Evolutionary conservation across 352 stramenopile genomes (phyloP), one percentile per base, ranked within the genome.

Genomic region (Phytophthora chlamydospora): DNA sequence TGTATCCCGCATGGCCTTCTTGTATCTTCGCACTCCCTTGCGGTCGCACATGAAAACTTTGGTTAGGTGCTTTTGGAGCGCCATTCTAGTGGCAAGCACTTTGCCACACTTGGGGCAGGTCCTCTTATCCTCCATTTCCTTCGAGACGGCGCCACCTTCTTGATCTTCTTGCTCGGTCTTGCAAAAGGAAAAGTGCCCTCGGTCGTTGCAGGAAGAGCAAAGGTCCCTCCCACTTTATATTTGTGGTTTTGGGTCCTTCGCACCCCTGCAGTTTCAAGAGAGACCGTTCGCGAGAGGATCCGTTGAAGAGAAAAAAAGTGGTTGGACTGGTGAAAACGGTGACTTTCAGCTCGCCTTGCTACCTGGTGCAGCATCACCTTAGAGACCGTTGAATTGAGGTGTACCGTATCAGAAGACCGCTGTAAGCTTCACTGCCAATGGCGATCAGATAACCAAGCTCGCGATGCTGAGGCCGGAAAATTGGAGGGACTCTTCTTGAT

Each of bases 71-170:
- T 62, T 48, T 4, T 36, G 43, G 9, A 62, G 55, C 7, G 35
- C 44, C 16, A 43, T 4, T 34, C 34, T 4, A 24, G 44, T 57
- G 55, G 43, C 13, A 1, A 62, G 35, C n/a, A 62, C 43, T 62
- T 49, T 62, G 27, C 55, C 55, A 45, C 43, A 56, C 13, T 31
- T 62, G 55, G 8, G 12, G 17, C 55, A 62, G 34, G 55, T 49
- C 7, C 55, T 27, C 24, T 48, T 45, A 12, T 21, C 47, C 29
- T 62, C 13, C 9, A 35, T 10, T 14, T 36, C 27, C 11, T 27
- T 27, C 24, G 24, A 27, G 24, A 27, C 24, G 2, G 24, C 2
- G 16, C n/a, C 19, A 55, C 19, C 14, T 12, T 11, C 21, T 24
- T 19, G 33, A 44, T 44, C 16, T 44, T 32, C 34, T 55, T 36